These are phyloP conservation scores for Bassia scoparia DNA, from an alignment of 148 eudicot genomes.

Conservation along the genomic window DNA sequence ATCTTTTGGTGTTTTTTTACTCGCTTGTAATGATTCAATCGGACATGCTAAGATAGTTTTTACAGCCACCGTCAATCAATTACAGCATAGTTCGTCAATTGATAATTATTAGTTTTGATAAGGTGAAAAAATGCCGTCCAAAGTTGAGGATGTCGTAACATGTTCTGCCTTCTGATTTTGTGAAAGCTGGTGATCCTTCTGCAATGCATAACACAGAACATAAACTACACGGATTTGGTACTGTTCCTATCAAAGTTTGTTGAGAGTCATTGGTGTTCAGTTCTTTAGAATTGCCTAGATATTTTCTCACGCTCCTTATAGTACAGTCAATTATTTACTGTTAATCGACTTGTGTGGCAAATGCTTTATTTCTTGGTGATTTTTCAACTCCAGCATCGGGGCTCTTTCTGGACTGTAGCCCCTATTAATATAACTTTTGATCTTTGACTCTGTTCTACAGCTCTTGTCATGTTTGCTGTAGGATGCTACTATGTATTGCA, in stretches of 20 bases:
- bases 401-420: not conserved
- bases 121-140: too few species aligned
- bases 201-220: not conserved
- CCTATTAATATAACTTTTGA: conserved; percentile 7
- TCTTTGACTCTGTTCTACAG: conserved; percentile 33
- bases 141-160: not conserved
- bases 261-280: not conserved
- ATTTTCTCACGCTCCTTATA: too few species aligned
- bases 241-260: not conserved
- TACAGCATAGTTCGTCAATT: too few species aligned
- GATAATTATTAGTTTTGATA: too few species aligned
- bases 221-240: not conserved
- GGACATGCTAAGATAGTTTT: too few species aligned
- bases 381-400: not conserved
- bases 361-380: conserved; percentile 4
- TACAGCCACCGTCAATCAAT: too few species aligned
- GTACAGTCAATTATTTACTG: not conserved
- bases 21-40: too few species aligned
- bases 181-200: not conserved
- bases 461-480: conserved; percentile 96
- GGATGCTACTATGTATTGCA: conserved; percentile 98
- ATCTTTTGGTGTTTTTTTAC: too few species aligned
- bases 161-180: not conserved
- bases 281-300: not conserved
- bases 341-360: not conserved